Evolutionary conservation across 2,329 filamentous ascomycete species (phyloP).

Genomic region (Macrophomina phaseolina): DNA sequence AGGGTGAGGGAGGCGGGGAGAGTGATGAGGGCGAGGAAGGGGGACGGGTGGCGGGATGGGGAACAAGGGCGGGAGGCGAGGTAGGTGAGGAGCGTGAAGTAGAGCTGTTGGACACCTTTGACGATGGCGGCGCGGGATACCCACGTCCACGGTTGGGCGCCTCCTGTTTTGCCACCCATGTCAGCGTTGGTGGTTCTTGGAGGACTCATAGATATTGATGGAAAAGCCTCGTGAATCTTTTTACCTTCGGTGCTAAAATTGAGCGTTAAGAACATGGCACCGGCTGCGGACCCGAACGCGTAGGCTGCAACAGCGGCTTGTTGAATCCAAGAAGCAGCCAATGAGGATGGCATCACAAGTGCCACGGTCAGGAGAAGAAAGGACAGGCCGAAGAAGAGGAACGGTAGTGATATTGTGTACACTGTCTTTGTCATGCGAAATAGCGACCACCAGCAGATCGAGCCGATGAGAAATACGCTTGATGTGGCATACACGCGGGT

Average conservation of each 20-base stretch:
- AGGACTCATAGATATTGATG: not conserved
- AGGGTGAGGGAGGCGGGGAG: too few relatives aligned
- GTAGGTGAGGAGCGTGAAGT: not conserved
- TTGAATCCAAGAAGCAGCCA: constrained; percentile 43
- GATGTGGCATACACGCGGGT: not conserved
- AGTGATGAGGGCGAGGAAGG: not conserved
- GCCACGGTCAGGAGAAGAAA: constrained; percentile 60
- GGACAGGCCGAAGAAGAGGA: constrained; percentile 66
- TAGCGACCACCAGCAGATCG: not conserved
- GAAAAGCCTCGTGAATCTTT: too few relatives aligned
- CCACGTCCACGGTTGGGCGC: not conserved
- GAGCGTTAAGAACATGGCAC: constrained; percentile 69
- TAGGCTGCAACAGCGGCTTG: constrained; percentile 64
- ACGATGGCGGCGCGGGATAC: not conserved
- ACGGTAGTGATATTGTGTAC: constrained; percentile 63
- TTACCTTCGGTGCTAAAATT: constrained; percentile 68
- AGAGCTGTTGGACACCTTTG: not conserved
- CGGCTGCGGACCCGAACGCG: constrained; percentile 65
- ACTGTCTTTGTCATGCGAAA: constrained; percentile 60
- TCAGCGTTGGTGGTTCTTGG: not conserved
- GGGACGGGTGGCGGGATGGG: not conserved
- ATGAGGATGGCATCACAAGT: constrained; percentile 41
- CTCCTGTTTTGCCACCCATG: not conserved
- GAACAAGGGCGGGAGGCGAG: not conserved
- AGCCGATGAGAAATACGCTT: not conserved